Conservation (phyloP, 805 yeast genomes). For the Cyberlindnera samutprakarnensis region DNA sequence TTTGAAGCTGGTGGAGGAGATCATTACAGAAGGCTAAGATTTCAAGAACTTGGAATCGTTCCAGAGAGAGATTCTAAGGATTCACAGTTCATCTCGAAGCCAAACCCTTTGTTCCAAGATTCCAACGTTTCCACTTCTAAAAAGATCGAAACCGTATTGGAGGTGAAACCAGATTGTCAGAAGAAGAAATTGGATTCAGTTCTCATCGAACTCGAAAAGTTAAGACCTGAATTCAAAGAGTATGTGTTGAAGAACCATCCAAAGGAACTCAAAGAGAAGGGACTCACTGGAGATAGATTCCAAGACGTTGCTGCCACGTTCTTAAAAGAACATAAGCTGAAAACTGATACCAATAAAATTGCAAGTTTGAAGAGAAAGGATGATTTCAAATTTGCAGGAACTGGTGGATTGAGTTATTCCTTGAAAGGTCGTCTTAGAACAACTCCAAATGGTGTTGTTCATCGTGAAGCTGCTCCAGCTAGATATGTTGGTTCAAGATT, state of each 20-base stretch:
- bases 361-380: conserved; percentile 5
- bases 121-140: conserved; percentile 2
- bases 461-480: conserved; percentile 55
- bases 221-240: conserved; percentile 45
- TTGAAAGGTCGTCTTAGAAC: conserved; percentile 61
- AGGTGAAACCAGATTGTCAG: conserved; percentile 1
- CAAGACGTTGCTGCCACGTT: conserved; percentile 21
- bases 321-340: conserved; percentile 20
- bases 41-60: conserved; percentile 57
- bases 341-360: conserved; percentile 3
- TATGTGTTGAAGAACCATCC: conserved; percentile 51
- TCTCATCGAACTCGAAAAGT: conserved; percentile 24
- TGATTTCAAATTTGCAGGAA: conserved; percentile 41
- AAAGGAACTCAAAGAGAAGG: conserved; percentile 25
- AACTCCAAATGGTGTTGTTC: conserved; percentile 62
- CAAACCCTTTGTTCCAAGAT: conserved; percentile 28
- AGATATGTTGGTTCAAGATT: conserved; percentile 45
- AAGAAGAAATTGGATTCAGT: conserved; percentile 6
- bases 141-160: conserved; percentile 18
- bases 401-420: conserved; percentile 69
- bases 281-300: conserved; percentile 25
- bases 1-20: conserved; percentile 58
- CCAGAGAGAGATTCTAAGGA: conserved; percentile 12
- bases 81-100: conserved; percentile 12
- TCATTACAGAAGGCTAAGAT: conserved; percentile 53